Conservation (phyloP, 225 moss, liverwort and hornwort species). For the Pleurozium schreberi region DNA sequence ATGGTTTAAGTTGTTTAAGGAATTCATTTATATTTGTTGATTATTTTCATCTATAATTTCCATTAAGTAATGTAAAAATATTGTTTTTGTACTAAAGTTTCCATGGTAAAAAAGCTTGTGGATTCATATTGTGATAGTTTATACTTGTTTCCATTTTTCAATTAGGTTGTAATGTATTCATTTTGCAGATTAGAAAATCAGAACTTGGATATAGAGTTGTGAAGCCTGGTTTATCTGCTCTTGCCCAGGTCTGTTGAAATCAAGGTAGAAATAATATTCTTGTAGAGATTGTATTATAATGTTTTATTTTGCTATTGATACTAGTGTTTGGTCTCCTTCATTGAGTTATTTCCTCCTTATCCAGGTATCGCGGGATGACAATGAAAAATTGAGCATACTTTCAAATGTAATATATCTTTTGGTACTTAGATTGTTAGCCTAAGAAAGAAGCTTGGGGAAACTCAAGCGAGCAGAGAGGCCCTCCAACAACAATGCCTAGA, state of each 20-base stretch:
- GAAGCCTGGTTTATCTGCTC: conserved; percentile 9
- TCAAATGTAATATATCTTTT: background rate
- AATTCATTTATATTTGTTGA: background rate
- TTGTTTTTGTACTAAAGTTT: background rate
- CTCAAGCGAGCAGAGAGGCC: conserved; percentile 16
- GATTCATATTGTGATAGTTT: background rate
- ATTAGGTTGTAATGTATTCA: background rate
- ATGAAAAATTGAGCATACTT: background rate
- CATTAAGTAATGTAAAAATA: background rate
- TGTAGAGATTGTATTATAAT: background rate
- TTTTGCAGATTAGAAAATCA: conserved; percentile 26
- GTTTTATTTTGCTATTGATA: background rate
- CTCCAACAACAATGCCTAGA: conserved; percentile 42
- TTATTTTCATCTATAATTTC: background rate
- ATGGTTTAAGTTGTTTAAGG: background rate
- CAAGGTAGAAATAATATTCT: background rate
- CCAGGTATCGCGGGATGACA: conserved; percentile 5
- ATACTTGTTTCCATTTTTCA: background rate
- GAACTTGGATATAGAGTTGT: conserved; percentile 7
- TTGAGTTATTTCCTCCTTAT: background rate
- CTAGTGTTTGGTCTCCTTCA: background rate
- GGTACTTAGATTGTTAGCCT: conserved; percentile 19
- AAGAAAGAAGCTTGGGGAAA: conserved; percentile 19
- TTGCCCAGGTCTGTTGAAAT: conserved; percentile 21
- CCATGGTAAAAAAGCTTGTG: no score